Conservation (phyloP, 257 asterid species). For the Haberlea rhodopensis region DNA sequence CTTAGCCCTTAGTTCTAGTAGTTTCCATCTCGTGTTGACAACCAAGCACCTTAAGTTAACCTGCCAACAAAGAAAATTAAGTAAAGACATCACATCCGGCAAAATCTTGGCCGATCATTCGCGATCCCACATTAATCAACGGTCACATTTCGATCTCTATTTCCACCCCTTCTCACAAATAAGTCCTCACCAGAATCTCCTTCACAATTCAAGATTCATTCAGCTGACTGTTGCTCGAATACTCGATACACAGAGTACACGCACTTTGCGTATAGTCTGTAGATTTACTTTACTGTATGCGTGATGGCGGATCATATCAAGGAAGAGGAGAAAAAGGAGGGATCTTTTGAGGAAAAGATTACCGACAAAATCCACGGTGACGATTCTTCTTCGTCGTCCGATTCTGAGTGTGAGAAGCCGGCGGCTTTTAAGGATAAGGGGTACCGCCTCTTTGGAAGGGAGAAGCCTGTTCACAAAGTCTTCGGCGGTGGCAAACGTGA, state of each 20-base stretch:
- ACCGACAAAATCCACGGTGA: constrained; percentile 31
- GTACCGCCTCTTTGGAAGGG: constrained; percentile 53
- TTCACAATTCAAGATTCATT: not conserved
- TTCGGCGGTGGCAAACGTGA: constrained; percentile 63
- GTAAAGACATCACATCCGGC: not conserved
- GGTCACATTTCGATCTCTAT: not conserved
- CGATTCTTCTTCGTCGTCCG: constrained; percentile 37
- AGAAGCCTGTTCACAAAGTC: constrained; percentile 45
- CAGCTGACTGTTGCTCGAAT: not conserved
- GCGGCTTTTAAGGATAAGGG: constrained; percentile 32
- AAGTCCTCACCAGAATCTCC: not conserved
- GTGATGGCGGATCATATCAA: constrained; percentile 21
- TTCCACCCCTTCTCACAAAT: not conserved
- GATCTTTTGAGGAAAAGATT: constrained; percentile 38
- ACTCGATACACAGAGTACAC: too few species aligned
- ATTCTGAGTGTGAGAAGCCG: constrained; percentile 37
- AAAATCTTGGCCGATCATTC: not conserved
- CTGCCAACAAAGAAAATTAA: not conserved
- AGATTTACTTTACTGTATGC: not conserved
- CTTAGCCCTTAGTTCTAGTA: too few species aligned
- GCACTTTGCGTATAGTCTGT: not conserved
- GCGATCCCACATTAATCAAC: not conserved
- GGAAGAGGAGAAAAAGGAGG: constrained; percentile 40
- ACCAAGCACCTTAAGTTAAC: not conserved
- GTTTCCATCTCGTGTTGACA: not conserved